Base-by-base conservation (phyloP, 257 asterid species). In the Oldenlandia corymbosa region DNA sequence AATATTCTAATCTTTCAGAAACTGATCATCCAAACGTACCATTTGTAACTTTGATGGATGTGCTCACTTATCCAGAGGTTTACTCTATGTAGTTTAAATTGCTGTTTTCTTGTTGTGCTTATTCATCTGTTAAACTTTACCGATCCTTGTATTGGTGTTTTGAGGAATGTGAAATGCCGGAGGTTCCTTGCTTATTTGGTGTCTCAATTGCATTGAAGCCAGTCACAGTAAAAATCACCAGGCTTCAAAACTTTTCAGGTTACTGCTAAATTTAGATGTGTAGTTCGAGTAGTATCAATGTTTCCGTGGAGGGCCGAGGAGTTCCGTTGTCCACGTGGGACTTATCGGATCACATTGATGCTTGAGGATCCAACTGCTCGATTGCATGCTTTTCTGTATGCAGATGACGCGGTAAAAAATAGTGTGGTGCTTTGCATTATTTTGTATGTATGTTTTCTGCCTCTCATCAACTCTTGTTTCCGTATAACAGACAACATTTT, bases 341-440 rank as follows among this genome's bases (percentile, higher is more conserved):
- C 67, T 65, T 91, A 79, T 58, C 81, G 94, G 80, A 68, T 91
- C 65, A 79, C 92, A 76, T 63, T 91, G 64, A 91, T 96, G 49
- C 76, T 91, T 42, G 98, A 91, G 80, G 98, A 91, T 66, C 94
- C 98, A 36, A 91, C 98, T 55, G 87, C 94, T 64, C 80, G 96
- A 82, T 71, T 86, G 68, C 92, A 85, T 64, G 95, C 98, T 73
- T 83, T 62, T 67, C 67, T 88, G 51, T 86, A 70, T 65, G 85
- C 71, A 6, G 93, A 86, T 43, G 95, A 91, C 65, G 96, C 86
- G 91, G 96, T 91, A 82, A 79, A 36, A 34, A 23, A 24, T 55
- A 45, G 49, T 21, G 5, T 43, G 30, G 13, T 0, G 4, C 6
- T 0, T 46, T 4, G 27, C 9, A 12, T 9, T 0, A 8, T 30